Evolutionary conservation across 2,329 filamentous ascomycete species (phyloP), one percentile per base, ranked within the genome.

Genomic region (Phaeosphaeriaceae sp.): DNA sequence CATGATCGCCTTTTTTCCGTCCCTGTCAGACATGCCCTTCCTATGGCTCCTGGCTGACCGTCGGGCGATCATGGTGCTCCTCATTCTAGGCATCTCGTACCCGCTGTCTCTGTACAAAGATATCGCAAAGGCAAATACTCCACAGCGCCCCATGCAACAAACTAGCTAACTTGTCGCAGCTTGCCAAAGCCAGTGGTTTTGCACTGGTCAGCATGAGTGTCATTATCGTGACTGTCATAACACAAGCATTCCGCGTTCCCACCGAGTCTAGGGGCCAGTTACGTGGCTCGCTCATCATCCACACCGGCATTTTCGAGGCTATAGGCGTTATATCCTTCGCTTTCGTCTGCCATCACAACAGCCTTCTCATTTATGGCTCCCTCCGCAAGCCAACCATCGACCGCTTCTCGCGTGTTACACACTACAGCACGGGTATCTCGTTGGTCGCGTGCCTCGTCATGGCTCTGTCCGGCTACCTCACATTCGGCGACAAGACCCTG

Each of bases 311-410:
- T 57, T 96, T 98, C 72, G 93, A 98, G 78, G 94, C 95, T 21
- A 93, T 99, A 70, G 95, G 95, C 31, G 94, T 99, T 19, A 99
- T 99, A 68, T 98, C 95, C 4, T 99, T 99, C 77, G 86, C 88
- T 31, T 90, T 90, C 68, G 88, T 90, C 58, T 90, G 88, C 74
- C 88, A 99, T 76, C 95, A 99, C 82, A 99, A 99, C 81, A 96
- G 92, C 51, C 89, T 99, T 59, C 85, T 99, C 55, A 99, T 99
- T 75, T 99, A 99, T 79, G 94, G 94, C 66, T 98, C 94, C 2
- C 86, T 99, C 61, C 89, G 91, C 69, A 97, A 91, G 51, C 95
- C 95, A 1, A 99, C 95, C 1, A 90, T 99, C 69, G 93, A 98
- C 82, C 92, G 96, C 63, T 99, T 99, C 81, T 85, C 93, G 40